Conservation (phyloP, 139 green algal species). For the Coccomyxa sp. region DNA sequence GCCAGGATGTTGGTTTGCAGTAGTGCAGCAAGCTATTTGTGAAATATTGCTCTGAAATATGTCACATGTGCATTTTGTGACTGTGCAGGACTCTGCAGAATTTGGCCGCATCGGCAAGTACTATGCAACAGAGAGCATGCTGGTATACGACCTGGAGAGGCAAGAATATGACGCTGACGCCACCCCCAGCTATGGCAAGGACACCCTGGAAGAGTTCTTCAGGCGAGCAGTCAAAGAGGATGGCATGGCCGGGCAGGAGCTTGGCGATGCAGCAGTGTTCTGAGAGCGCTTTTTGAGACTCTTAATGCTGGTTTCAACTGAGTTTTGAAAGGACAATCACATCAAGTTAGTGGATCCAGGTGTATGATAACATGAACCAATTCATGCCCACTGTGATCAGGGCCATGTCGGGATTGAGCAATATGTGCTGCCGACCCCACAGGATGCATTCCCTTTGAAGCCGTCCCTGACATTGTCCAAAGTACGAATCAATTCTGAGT, state of each 20-base stretch:
- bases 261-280: constrained; percentile 91
- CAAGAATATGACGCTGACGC: constrained; percentile 72
- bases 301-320: neutral
- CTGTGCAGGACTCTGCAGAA: constrained; percentile 59
- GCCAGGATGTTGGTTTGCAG: neutral
- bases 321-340: neutral
- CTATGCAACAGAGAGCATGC: constrained; percentile 97
- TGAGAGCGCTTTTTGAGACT: neutral
- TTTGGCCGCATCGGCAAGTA: constrained; percentile 96
- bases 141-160: constrained; percentile 78
- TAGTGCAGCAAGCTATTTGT: neutral
- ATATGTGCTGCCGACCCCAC: too few relatives aligned
- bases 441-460: too few relatives aligned
- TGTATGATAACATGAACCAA: too few relatives aligned
- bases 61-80: neutral
- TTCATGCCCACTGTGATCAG: too few relatives aligned
- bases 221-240: constrained; percentile 57
- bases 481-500: too few relatives aligned
- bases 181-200: constrained; percentile 89
- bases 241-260: constrained; percentile 81
- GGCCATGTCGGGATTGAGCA: too few relatives aligned
- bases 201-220: constrained; percentile 95
- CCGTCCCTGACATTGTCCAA: too few relatives aligned
- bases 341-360: too few relatives aligned
- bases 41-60: neutral